Percentiles rank a stretch among this genome's conserved stretches.
phyloP scores from a whole-genome alignment of 768 basidiomycete species.

The Galerina sulciceps region DNA sequence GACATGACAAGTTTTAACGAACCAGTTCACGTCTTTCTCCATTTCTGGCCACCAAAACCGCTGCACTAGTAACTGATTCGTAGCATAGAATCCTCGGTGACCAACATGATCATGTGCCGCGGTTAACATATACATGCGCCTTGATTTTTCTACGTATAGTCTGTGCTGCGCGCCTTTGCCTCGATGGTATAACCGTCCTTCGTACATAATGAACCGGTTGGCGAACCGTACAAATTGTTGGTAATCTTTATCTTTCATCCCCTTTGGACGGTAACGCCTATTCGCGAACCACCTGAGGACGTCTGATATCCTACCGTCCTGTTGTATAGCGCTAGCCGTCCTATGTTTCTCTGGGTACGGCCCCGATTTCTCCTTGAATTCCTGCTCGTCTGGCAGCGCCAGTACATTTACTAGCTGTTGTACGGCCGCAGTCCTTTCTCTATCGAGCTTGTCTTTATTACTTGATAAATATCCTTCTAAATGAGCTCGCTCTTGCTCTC shows the following conservation, averaged over 20 bases:
- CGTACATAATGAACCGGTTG: not conserved
- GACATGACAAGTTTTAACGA: conserved; percentile 32
- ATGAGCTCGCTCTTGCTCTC: not conserved
- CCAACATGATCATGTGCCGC: conserved; percentile 26
- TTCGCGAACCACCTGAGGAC: not conserved
- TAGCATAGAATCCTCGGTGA: conserved; percentile 26
- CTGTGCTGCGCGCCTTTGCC: conserved; percentile 20
- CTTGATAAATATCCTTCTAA: too few relatives aligned
- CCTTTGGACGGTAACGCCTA: not conserved
- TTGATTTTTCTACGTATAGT: conserved; percentile 15
- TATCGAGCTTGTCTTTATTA: too few relatives aligned
- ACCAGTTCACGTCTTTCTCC: conserved; percentile 36
- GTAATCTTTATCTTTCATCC: not conserved
- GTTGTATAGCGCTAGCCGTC: not conserved
- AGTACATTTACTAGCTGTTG: not conserved
- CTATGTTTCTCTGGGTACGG: not conserved
- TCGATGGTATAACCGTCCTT: not conserved
- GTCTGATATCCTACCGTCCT: not conserved
- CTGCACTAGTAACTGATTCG: conserved; percentile 13
- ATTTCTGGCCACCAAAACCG: conserved; percentile 38
- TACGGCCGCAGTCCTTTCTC: too few relatives aligned
- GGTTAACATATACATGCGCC: conserved; percentile 16
- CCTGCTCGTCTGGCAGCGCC: not conserved
- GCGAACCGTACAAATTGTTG: not conserved
- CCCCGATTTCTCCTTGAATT: not conserved